Percentiles rank a stretch among this genome's conserved stretches.
These are phyloP conservation scores for Berberis vulgaris DNA, from an alignment of 164 flowering plant genomes.

Conservation along the genomic window DNA sequence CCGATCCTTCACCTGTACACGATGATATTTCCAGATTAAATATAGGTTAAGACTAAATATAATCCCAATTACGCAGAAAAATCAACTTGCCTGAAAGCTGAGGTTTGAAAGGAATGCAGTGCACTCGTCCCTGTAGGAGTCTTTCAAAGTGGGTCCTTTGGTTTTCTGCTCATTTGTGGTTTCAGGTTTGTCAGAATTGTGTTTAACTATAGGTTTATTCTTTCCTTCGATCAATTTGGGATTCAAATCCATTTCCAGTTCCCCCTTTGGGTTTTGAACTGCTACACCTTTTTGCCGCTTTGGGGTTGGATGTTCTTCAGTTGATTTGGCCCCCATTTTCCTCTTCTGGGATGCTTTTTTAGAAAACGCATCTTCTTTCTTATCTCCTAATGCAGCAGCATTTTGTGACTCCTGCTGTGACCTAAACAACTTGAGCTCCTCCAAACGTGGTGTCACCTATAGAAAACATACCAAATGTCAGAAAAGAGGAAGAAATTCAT, in stretches of 20 bases:
- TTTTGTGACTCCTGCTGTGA: conserved; percentile 55
- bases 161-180: conserved; percentile 19
- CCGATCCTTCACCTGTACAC: conserved; percentile 53
- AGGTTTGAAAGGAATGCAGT: conserved; percentile 88
- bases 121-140: conserved; percentile 59
- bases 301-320: conserved; percentile 41
- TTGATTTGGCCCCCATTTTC: conserved; percentile 30
- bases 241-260: conserved; percentile 13
- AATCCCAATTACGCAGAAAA: neutral
- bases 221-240: conserved; percentile 22
- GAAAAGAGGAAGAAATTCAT: neutral
- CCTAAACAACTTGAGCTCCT: conserved; percentile 56
- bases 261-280: conserved; percentile 18
- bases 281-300: conserved; percentile 47
- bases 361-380: conserved; percentile 21
- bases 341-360: conserved; percentile 56
- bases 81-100: conserved; percentile 39
- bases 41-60: neutral
- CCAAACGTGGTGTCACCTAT: conserved; percentile 81
- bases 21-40: neutral
- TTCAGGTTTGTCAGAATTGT: conserved; percentile 15
- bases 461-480: neutral
- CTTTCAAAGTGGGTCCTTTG: conserved; percentile 22
- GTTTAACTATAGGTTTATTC: conserved; percentile 11
- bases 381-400: conserved; percentile 21